Conservation (phyloP, 768 basidiomycete genomes). For the Podaxis carcinomalis region DNA sequence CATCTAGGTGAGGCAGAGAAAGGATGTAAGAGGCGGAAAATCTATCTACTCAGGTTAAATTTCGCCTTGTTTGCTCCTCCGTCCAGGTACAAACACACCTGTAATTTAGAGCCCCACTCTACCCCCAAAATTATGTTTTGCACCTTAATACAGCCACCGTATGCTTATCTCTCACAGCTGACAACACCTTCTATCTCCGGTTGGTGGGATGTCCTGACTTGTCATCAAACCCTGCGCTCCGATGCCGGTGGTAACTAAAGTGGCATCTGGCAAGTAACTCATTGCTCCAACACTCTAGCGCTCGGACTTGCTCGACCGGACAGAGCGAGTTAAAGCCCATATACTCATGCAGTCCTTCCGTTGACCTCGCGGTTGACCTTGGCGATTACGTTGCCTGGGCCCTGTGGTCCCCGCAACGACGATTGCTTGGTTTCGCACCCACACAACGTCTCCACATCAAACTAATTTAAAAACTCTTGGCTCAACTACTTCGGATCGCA, state of each 20-base stretch:
- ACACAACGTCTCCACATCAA: no score
- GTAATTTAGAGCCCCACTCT: slow-evolving; percentile 1
- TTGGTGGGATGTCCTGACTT: background rate
- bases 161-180: slow-evolving; percentile 5
- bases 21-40: background rate
- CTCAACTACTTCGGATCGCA: no score
- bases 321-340: background rate
- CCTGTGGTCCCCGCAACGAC: no score
- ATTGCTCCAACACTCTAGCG: background rate
- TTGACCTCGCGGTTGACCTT: no score
- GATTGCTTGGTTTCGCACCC: no score
- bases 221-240: background rate
- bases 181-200: slow-evolving; percentile 1
- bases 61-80: slow-evolving; percentile 5
- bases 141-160: background rate
- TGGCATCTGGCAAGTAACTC: background rate
- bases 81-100: slow-evolving; percentile 4
- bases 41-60: slow-evolving; percentile 6
- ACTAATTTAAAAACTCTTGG: no score
- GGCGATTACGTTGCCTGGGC: no score
- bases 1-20: slow-evolving; percentile 3
- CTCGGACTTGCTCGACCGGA: background rate
- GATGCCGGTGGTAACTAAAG: background rate
- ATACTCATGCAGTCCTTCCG: background rate
- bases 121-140: background rate